Evolutionary conservation across 768 basidiomycete genomes (phyloP).

Genomic region (Tricholoma saponaceum): DNA sequence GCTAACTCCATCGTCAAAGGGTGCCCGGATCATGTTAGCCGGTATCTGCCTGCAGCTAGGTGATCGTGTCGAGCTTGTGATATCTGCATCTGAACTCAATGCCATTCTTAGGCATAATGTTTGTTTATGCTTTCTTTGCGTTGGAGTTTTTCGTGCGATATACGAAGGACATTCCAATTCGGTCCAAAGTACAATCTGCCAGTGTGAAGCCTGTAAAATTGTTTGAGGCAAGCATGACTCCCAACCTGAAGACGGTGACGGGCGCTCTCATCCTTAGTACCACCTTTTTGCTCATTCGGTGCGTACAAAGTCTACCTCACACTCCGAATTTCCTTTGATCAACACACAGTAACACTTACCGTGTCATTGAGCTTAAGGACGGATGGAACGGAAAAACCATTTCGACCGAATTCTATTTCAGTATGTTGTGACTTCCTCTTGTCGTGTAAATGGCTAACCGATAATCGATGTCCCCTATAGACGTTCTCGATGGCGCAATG

Average conservation of each 20-base stretch:
- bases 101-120: background rate
- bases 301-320: too few relatives aligned
- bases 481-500: constrained; percentile 46
- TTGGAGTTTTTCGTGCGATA: background rate
- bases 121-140: background rate
- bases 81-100: background rate
- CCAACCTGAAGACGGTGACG: background rate
- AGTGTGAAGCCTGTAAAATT: background rate
- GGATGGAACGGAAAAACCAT: constrained; percentile 52
- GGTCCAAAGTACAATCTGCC: background rate
- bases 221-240: background rate
- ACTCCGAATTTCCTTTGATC: too few relatives aligned
- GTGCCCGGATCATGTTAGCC: background rate
- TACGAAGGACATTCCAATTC: background rate
- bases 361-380: constrained; percentile 43
- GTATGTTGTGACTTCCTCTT: constrained; percentile 25
- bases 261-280: background rate
- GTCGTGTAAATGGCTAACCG: background rate
- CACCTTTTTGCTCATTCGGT: background rate
- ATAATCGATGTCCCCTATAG: constrained; percentile 18
- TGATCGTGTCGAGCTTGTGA: background rate
- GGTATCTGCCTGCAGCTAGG: background rate
- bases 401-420: constrained; percentile 43
- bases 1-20: background rate
- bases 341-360: constrained; percentile 29